These are phyloP conservation scores for Skeletonema marinoi DNA, from an alignment of 108 stramenopile species.

Conservation along the genomic window DNA sequence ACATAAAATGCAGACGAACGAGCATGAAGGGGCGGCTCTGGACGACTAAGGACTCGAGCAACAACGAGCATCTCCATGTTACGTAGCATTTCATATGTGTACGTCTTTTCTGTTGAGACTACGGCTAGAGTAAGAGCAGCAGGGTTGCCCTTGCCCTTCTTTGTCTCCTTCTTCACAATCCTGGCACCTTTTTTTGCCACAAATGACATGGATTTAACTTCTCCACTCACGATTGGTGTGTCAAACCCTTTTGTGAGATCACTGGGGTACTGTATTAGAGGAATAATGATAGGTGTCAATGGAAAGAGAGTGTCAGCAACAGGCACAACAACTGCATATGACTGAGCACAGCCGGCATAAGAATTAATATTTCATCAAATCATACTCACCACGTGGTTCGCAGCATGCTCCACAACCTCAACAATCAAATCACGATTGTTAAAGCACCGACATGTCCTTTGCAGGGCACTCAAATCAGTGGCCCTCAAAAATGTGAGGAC, in stretches of 20 bases:
- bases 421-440: slow-evolving; percentile 63
- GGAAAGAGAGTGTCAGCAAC: too few relatives aligned
- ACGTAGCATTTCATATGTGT: slow-evolving; percentile 78
- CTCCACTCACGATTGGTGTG: slow-evolving; percentile 51
- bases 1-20: slow-evolving; percentile 70
- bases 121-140: not conserved
- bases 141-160: slow-evolving; percentile 10
- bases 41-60: slow-evolving; percentile 75
- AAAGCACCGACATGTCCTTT: slow-evolving; percentile 69
- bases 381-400: slow-evolving; percentile 59
- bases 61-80: slow-evolving; percentile 90
- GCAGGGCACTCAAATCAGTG: slow-evolving; percentile 77
- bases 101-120: slow-evolving; percentile 22
- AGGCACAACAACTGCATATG: too few relatives aligned
- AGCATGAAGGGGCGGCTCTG: slow-evolving; percentile 67
- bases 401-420: slow-evolving; percentile 56
- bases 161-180: slow-evolving; percentile 12
- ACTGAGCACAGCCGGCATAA: too few relatives aligned
- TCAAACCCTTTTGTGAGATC: slow-evolving; percentile 71
- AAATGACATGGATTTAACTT: slow-evolving; percentile 39
- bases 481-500: slow-evolving; percentile 84
- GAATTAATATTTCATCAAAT: not conserved
- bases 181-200: slow-evolving; percentile 34
- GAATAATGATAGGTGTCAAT: not conserved
- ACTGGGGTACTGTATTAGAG: slow-evolving; percentile 55